These are phyloP conservation scores for Erigeron canadensis DNA, from an alignment of 129 eudicot species.

Conservation along the genomic window DNA sequence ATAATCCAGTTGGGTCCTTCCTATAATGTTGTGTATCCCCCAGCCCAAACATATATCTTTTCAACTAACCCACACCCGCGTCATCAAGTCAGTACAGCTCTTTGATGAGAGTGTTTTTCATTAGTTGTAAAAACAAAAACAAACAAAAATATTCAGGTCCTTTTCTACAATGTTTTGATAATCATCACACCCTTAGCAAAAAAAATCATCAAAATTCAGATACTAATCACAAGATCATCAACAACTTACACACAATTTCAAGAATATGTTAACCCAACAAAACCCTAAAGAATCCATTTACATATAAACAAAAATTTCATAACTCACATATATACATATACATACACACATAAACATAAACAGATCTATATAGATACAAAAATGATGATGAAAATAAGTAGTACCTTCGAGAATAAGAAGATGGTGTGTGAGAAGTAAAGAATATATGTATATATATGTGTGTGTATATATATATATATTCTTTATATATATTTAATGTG, in stretches of 20 bases:
- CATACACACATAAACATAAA: background rate
- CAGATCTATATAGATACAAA: background rate
- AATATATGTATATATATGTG: background rate
- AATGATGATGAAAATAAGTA: background rate
- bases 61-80: no score
- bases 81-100: no score
- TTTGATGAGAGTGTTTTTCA: no score
- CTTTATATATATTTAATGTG: background rate
- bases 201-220: constrained; percentile 2
- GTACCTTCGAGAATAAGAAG: constrained; percentile 29
- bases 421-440: constrained; percentile 31
- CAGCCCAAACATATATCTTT: no score
- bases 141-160: no score
- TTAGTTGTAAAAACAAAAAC: no score
- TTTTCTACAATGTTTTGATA: background rate
- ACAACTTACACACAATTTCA: background rate
- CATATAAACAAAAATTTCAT: background rate
- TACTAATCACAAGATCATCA: constrained; percentile 18
- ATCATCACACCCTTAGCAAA: constrained; percentile 14
- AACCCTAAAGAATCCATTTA: background rate
- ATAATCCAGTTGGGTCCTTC: no score
- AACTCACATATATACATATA: background rate
- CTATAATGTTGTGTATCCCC: no score
- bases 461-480: background rate
- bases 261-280: background rate